Percentiles rank a stretch among this genome's conserved stretches.
phyloP scores from a whole-genome alignment of 192 early-diverging fungal genomes.

The Coemansia asiatica region DNA sequence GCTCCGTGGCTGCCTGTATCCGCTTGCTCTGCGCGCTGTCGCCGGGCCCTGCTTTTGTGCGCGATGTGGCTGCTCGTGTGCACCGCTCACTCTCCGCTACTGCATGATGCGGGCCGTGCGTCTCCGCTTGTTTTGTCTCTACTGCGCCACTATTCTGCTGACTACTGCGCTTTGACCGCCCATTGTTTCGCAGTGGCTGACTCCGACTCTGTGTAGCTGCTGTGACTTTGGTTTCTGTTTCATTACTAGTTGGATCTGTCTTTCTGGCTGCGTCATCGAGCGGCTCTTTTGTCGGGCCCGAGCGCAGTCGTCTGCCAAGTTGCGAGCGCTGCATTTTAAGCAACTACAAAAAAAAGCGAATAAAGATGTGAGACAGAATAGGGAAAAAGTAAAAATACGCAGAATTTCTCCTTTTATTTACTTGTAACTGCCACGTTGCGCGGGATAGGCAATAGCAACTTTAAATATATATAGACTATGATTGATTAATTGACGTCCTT shows the following conservation, averaged over 20 bases:
- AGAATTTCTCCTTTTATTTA: conserved; percentile 8
- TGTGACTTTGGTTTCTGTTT: conserved; percentile 1
- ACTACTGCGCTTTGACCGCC: background rate
- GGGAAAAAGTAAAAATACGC: conserved; percentile 10
- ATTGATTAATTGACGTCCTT: background rate
- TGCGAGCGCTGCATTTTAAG: conserved; percentile 25
- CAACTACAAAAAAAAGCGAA: background rate
- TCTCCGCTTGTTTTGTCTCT: background rate
- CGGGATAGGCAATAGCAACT: background rate
- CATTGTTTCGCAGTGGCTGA: background rate
- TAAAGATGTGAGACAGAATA: background rate
- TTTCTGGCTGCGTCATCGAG: background rate
- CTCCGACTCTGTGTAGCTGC: background rate
- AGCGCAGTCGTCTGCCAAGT: conserved; percentile 25
- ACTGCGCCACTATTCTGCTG: conserved; percentile 1
- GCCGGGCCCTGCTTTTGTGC: background rate
- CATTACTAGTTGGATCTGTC: background rate
- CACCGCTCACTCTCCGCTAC: background rate
- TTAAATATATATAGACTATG: background rate
- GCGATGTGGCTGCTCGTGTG: background rate
- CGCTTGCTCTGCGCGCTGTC: background rate
- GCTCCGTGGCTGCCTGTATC: background rate
- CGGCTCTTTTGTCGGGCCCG: conserved; percentile 13
- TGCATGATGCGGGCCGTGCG: background rate
- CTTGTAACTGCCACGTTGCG: background rate